These are phyloP conservation scores for Plenodomus tracheiphilus DNA, from an alignment of 2,329 filamentous ascomycete genomes.

Conservation along the genomic window DNA sequence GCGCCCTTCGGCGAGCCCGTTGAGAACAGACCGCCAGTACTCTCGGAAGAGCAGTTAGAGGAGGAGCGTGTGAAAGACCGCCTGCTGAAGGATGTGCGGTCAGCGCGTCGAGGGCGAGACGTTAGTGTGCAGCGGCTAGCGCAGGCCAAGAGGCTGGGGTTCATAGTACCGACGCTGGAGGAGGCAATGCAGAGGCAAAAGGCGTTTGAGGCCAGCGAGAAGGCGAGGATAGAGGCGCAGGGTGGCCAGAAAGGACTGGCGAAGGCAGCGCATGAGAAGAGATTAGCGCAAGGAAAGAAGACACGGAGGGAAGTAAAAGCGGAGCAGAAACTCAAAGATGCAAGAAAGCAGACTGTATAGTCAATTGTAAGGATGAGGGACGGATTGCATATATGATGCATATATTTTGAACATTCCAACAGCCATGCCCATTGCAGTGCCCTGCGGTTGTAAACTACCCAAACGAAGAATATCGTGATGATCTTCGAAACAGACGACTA, in stretches of 20 bases:
- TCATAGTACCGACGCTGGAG: slow-evolving; percentile 34
- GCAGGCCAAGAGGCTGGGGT: slow-evolving; percentile 30
- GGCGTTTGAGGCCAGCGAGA: slow-evolving; percentile 22
- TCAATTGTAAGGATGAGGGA: background rate
- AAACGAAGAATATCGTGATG: slow-evolving; percentile 37
- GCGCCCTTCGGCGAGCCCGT: slow-evolving; percentile 69
- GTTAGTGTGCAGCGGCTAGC: slow-evolving; percentile 33
- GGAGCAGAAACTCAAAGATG: slow-evolving; percentile 25
- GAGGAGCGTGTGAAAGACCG: slow-evolving; percentile 59
- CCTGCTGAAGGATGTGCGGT: slow-evolving; percentile 60
- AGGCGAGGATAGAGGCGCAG: slow-evolving; percentile 25
- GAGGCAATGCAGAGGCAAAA: slow-evolving; percentile 35
- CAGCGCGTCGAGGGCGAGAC: slow-evolving; percentile 41
- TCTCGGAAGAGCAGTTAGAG: slow-evolving; percentile 65
- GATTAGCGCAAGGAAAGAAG: slow-evolving; percentile 26
- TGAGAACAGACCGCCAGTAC: slow-evolving; percentile 66
- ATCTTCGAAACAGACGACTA: slow-evolving; percentile 25
- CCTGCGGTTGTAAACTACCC: slow-evolving; percentile 20
- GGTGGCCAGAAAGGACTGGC: slow-evolving; percentile 31
- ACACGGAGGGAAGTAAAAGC: slow-evolving; percentile 27
- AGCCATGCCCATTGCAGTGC: background rate
- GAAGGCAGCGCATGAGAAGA: slow-evolving; percentile 31
- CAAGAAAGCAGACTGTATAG: slow-evolving; percentile 25
- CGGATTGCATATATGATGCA: background rate
- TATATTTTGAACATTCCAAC: background rate